Evolutionary conservation across 495 filamentous ascomycete genomes (phyloP).

Genomic region (Aspergillus egyptiacus): DNA sequence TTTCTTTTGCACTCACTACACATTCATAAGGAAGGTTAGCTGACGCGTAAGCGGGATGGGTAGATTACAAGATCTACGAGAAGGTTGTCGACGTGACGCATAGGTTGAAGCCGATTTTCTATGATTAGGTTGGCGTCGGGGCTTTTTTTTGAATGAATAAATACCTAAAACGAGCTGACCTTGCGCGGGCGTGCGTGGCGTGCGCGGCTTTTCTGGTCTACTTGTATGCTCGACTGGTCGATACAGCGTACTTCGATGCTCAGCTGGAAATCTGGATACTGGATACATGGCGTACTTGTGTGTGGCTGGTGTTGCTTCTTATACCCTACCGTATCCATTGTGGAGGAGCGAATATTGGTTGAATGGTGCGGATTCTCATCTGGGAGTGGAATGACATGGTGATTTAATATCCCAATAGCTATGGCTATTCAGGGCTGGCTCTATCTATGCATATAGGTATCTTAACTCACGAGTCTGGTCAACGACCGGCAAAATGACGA

Average conservation of each 20-base stretch:
- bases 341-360: not conserved
- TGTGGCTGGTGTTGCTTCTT: not conserved
- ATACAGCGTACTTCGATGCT: no score
- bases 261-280: no score
- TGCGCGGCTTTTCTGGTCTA: no score
- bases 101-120: conserved; percentile 73
- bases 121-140: conserved; percentile 49
- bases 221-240: no score
- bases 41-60: no score
- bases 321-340: not conserved
- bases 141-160: conserved; percentile 29
- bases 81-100: conserved; percentile 87
- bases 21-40: no score
- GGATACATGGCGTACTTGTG: not conserved
- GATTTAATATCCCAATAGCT: no score
- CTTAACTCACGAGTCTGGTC: no score
- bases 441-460: not conserved
- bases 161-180: not conserved
- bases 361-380: not conserved
- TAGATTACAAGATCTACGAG: conserved; percentile 76
- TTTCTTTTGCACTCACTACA: no score
- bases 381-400: not conserved
- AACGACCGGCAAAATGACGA: no score
- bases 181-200: no score
- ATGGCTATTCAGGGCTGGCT: not conserved